Base-by-base conservation (phyloP, 441 rosid species). In the Eruca vesicaria region DNA sequence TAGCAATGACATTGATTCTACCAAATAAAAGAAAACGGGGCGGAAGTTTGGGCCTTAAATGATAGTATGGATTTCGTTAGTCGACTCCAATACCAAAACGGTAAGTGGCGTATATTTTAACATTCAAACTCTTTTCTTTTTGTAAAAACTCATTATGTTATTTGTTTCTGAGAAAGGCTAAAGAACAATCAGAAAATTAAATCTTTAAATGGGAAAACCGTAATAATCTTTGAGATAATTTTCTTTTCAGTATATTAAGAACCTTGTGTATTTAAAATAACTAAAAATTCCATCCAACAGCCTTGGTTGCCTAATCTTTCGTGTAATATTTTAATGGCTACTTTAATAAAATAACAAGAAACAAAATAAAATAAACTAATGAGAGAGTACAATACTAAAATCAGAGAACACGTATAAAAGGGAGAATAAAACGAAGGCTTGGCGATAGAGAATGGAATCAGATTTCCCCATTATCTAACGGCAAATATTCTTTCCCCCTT, bases 371-470 rank as follows among this genome's bases (percentile, higher is more conserved):
- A 38, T 36, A 68, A 55, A 48, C 0, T 55, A 60, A 71, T 8
- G 36, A 35, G 53, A 66, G 26, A 53, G 68, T 50, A 61, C 57
- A 62, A 29, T 36, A 29, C 63, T 53, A 41, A 76, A 69, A 69
- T 28, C 14, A 7, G 21, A 68, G 65, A 52, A 11, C 26, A 73
- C 55, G 67, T 50, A 66, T 59, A 70, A 76, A 69, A 15, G 9
- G 75, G 50, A 29, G 71, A 31, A 63, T 14, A 55, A 11, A 67
- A 72, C 6, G 72, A 69, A 77, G 67, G 36, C 94, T 90, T 90
- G 81, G 26, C 38, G 75, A 78, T 76, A 72, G 79, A 79, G 91
- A 65, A 83, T 87, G 85, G 94, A 85, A 89, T 89, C 84, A 38
- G 79, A 74, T 79, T 79, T 81, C 84, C 84, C 84, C 87, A 82